phyloP scores from a whole-genome alignment of 805 yeast species.

The Sugiyamaella chiloensis region DNA sequence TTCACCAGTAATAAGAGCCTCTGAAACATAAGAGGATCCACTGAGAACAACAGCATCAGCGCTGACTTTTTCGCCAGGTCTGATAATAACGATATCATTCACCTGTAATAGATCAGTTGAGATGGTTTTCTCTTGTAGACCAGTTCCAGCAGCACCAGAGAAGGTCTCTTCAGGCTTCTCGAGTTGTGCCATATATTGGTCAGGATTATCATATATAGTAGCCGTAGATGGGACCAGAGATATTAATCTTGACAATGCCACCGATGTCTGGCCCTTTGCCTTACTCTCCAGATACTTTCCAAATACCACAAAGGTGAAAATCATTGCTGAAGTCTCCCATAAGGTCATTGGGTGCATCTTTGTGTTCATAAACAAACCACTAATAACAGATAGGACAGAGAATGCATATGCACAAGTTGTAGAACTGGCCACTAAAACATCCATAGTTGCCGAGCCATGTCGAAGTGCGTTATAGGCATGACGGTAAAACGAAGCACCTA shows the following conservation, averaged over 20 bases:
- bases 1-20: conserved; percentile 90
- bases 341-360: conserved; percentile 59
- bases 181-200: conserved; percentile 11
- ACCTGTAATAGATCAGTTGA: conserved; percentile 74
- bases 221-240: conserved; percentile 80
- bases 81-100: conserved; percentile 70
- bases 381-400: conserved; percentile 60
- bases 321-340: conserved; percentile 86
- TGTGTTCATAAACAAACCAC: conserved; percentile 30
- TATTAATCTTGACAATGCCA: conserved; percentile 77
- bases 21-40: conserved; percentile 85
- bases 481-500: conserved; percentile 66
- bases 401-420: conserved; percentile 75
- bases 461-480: conserved; percentile 63
- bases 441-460: conserved; percentile 85
- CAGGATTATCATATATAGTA: conserved; percentile 40
- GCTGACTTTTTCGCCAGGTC: conserved; percentile 86
- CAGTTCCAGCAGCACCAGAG: conserved; percentile 1
- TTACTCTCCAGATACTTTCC: conserved; percentile 91
- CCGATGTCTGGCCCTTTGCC: conserved; percentile 91
- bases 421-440: conserved; percentile 78
- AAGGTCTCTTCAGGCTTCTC: conserved; percentile 1
- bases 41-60: conserved; percentile 81
- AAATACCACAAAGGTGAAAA: conserved; percentile 74
- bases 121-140: conserved; percentile 46